phyloP scores from a whole-genome alignment of 345 rosid genomes.

The Euphorbia peplus region DNA sequence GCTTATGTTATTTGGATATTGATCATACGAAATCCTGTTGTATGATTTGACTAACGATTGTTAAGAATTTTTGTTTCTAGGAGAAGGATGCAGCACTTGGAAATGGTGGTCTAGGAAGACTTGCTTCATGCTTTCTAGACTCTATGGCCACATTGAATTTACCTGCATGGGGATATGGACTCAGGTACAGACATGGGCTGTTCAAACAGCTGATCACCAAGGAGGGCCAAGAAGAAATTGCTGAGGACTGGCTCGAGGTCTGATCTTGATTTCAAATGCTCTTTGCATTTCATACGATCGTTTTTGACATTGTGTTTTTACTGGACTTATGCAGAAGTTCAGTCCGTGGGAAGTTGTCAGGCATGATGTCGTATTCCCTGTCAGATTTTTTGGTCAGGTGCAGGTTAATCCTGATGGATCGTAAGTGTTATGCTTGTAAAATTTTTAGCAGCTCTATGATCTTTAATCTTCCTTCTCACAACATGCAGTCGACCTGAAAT shows the following conservation, averaged over 20 bases:
- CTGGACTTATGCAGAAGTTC: constrained; percentile 67
- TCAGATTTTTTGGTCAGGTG: constrained; percentile 81
- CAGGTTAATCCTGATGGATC: constrained; percentile 71
- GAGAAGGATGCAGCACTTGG: constrained; percentile 99
- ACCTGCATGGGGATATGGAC: constrained; percentile 99
- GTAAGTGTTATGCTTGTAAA: constrained; percentile 46
- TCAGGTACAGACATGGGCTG: constrained; percentile 89
- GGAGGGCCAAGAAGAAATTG: constrained; percentile 90
- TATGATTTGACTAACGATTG: constrained; percentile 9
- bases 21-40: constrained; percentile 1
- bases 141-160: constrained; percentile 94
- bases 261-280: constrained; percentile 12
- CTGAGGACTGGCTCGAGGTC: constrained; percentile 99
- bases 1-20: background rate
- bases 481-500: constrained; percentile 5
- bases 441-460: background rate
- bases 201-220: constrained; percentile 80
- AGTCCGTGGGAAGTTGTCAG: constrained; percentile 99
- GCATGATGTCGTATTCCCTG: constrained; percentile 82
- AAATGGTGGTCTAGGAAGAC: constrained; percentile 97
- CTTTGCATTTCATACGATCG: background rate
- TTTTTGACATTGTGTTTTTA: constrained; percentile 23
- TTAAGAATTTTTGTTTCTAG: constrained; percentile 33
- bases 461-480: constrained; percentile 8
- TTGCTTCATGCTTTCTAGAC: constrained; percentile 94